phyloP scores from a whole-genome alignment of 306 rosid species.

The Chamaecrista fasciculata region DNA sequence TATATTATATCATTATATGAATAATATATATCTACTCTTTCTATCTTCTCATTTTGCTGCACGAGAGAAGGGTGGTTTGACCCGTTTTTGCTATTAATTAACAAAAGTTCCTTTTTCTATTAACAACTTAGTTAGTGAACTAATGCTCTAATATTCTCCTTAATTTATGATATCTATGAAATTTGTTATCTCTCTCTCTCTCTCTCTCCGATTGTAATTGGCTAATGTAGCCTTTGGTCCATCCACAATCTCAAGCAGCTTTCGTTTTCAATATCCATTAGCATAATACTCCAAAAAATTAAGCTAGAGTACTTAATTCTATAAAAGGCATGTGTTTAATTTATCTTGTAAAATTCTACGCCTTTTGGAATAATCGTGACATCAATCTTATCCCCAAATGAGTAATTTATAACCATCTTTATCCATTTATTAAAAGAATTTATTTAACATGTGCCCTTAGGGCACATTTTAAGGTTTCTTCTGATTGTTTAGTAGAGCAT shows the following conservation, averaged over 20 bases:
- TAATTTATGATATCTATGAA: no score
- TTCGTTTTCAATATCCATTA: background rate
- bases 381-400: background rate
- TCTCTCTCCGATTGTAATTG: background rate
- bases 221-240: background rate
- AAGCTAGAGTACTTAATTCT: no score
- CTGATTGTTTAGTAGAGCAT: no score
- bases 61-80: background rate
- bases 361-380: background rate
- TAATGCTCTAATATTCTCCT: no score
- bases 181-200: background rate
- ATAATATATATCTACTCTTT: background rate
- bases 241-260: background rate
- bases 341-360: background rate
- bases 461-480: no score
- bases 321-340: slow-evolving; percentile 2
- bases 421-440: no score
- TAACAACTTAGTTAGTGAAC: background rate
- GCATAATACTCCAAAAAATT: background rate
- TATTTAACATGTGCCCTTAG: no score
- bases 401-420: no score
- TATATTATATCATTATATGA: no score
- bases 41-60: background rate
- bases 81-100: background rate
- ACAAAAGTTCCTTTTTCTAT: background rate